Evolutionary conservation across 2,329 filamentous ascomycete genomes (phyloP).

Genomic region (Sphaerulina vaccinii): DNA sequence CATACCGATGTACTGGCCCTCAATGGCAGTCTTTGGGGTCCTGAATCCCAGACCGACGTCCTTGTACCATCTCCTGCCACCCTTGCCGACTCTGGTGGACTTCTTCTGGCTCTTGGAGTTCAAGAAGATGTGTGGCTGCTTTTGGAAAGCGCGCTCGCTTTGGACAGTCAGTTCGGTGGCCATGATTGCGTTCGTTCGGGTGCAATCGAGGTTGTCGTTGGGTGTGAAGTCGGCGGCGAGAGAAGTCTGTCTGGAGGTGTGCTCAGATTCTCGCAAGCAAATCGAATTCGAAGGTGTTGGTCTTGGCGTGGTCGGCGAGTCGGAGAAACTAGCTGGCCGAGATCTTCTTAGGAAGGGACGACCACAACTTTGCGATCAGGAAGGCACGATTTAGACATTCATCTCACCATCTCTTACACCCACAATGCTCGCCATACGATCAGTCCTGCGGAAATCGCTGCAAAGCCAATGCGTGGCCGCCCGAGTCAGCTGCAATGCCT

Average conservation of each 20-base stretch:
- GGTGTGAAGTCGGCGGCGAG: constrained; percentile 12
- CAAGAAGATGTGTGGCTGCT: constrained; percentile 99
- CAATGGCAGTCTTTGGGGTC: constrained; percentile 97
- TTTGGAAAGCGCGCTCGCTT: constrained; percentile 99
- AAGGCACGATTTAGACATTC: background rate
- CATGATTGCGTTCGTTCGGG: constrained; percentile 63
- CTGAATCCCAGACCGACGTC: constrained; percentile 99
- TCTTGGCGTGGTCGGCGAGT: background rate
- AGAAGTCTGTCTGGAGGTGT: constrained; percentile 5
- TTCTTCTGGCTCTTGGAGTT: constrained; percentile 94
- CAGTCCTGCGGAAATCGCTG: background rate
- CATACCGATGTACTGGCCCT: constrained; percentile 98
- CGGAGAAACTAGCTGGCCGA: background rate
- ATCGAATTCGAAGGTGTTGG: background rate
- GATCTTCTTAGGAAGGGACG: background rate
- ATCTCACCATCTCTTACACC: background rate
- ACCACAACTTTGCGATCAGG: background rate
- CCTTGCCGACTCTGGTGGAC: constrained; percentile 79
- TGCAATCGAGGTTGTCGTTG: constrained; percentile 22
- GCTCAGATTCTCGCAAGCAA: background rate
- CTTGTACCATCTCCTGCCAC: constrained; percentile 97
- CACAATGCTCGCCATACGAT: background rate
- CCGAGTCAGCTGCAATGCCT: background rate
- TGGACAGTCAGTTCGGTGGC: constrained; percentile 99
- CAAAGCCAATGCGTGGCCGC: background rate